Conservation (phyloP, 225 moss, liverwort and hornwort species). For the Pleurozium schreberi region DNA sequence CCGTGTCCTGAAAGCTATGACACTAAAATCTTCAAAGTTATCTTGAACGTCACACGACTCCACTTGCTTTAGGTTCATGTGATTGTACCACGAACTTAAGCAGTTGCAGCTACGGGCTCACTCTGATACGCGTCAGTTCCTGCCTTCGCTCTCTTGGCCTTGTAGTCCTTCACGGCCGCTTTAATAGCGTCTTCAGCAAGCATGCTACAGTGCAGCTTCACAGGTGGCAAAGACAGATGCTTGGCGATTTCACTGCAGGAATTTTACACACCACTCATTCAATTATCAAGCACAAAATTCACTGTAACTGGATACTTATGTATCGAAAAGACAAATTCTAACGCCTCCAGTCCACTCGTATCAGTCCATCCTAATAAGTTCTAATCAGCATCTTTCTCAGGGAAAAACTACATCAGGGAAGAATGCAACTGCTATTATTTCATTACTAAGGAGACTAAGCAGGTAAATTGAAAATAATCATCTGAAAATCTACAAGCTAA, state of each 20-base stretch:
- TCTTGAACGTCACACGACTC: background rate
- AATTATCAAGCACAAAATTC: background rate
- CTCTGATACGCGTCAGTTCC: background rate
- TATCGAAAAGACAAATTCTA: background rate
- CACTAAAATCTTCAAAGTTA: background rate
- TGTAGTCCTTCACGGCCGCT: slow-evolving; percentile 73
- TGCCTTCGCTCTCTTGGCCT: slow-evolving; percentile 47
- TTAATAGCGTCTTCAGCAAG: slow-evolving; percentile 90
- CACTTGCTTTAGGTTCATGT: background rate
- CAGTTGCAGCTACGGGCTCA: slow-evolving; percentile 16
- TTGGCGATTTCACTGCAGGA: slow-evolving; percentile 81
- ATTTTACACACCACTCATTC: background rate
- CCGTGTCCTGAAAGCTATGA: background rate
- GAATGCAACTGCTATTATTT: background rate
- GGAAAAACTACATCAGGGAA: background rate
- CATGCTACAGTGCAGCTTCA: slow-evolving; percentile 96
- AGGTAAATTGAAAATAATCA: background rate
- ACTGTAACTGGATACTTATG: background rate
- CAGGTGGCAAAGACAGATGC: slow-evolving; percentile 85
- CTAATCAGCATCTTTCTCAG: background rate
- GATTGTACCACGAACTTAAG: background rate
- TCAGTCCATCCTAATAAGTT: background rate
- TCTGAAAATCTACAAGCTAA: background rate
- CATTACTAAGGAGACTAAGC: background rate
- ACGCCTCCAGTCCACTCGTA: background rate